Conservation (phyloP, 2,329 filamentous ascomycete genomes). For the Diaporthe destruens region DNA sequence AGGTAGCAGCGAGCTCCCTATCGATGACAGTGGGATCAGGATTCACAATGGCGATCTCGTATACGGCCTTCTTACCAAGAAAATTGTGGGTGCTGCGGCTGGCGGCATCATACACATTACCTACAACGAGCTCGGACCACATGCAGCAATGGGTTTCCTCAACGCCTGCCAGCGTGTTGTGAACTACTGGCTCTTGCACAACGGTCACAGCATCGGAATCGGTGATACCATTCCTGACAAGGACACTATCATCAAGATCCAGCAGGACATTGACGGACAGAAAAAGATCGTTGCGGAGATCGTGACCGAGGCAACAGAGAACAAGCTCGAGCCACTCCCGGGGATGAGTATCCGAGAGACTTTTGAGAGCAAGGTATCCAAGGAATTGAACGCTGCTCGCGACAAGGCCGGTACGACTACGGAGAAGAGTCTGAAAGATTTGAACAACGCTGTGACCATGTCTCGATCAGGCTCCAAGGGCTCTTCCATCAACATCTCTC, state of each 20-base stretch:
- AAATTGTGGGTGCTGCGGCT: constrained; percentile 88
- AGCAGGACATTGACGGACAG: constrained; percentile 82
- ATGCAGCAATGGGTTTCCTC: constrained; percentile 92
- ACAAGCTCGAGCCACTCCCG: constrained; percentile 89
- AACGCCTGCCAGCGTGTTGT: constrained; percentile 95
- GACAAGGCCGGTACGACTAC: constrained; percentile 95
- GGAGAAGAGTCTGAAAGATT: constrained; percentile 91
- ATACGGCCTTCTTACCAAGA: constrained; percentile 93
- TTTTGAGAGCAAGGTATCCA: constrained; percentile 97
- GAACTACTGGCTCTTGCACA: constrained; percentile 96
- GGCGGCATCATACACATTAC: constrained; percentile 95
- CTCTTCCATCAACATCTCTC: constrained; percentile 98
- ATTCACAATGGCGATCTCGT: constrained; percentile 90
- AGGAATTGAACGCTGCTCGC: constrained; percentile 93
- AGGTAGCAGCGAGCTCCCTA: constrained; percentile 73
- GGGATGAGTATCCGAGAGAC: constrained; percentile 99
- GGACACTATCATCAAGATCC: constrained; percentile 85
- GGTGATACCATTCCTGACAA: constrained; percentile 97
- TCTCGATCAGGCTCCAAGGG: constrained; percentile 97
- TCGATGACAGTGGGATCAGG: constrained; percentile 82
- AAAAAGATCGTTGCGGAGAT: constrained; percentile 85
- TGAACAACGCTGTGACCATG: constrained; percentile 98
- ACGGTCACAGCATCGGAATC: constrained; percentile 97
- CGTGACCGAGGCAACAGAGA: constrained; percentile 83
- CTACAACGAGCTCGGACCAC: constrained; percentile 92